These are phyloP conservation scores for Pyracantha coccinea DNA, from an alignment of 331 rosid genomes.

Conservation along the genomic window DNA sequence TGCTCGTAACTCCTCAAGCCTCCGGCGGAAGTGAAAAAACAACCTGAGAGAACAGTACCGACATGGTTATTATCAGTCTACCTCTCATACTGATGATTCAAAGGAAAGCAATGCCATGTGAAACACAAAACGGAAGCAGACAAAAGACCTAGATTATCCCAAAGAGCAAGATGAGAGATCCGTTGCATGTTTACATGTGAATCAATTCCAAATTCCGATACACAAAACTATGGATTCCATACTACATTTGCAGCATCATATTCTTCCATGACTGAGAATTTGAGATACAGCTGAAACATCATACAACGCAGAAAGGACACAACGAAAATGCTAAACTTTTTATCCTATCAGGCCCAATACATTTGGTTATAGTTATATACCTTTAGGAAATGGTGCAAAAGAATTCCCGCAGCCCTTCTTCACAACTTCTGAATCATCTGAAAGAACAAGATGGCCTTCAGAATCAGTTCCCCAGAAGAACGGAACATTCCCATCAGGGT, in stretches of 20 bases:
- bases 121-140: background rate
- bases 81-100: background rate
- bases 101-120: background rate
- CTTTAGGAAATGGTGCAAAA: conserved; percentile 92
- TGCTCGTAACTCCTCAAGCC: conserved; percentile 94
- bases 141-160: background rate
- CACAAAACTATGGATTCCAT: background rate
- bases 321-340: background rate
- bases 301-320: background rate
- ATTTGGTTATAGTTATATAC: conserved; percentile 38
- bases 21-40: conserved; percentile 75
- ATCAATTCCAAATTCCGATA: background rate
- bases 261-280: background rate
- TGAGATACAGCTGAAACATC: background rate
- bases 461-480: conserved; percentile 94
- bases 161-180: background rate
- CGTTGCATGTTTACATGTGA: background rate
- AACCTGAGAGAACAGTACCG: conserved; percentile 36
- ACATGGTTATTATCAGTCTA: background rate
- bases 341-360: background rate
- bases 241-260: background rate
- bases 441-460: conserved; percentile 74
- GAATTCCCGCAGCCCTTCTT: conserved; percentile 85
- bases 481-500: conserved; percentile 79
- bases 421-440: conserved; percentile 59